Evolutionary conservation across 306 rosid species (phyloP).

Genomic region (Glycine soja): DNA sequence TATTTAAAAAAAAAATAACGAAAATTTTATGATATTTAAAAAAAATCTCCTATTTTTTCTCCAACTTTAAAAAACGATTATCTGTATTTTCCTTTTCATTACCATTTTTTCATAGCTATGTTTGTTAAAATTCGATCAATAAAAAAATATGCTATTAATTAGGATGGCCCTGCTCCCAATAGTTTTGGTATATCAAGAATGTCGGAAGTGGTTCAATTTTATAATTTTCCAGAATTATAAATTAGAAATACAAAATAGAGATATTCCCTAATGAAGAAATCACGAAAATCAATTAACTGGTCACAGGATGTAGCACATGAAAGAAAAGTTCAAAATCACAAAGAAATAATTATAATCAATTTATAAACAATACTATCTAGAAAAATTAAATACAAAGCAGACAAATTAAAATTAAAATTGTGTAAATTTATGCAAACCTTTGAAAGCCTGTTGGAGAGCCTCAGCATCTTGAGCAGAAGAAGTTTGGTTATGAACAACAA

Average conservation of each 20-base stretch:
- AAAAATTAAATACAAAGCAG: not conserved
- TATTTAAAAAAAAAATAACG: no score
- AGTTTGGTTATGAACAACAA: constrained; percentile 48
- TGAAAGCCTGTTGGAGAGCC: constrained; percentile 65
- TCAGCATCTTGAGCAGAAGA: constrained; percentile 70
- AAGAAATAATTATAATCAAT: not conserved
- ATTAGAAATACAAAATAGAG: no score
- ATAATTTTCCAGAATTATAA: no score
- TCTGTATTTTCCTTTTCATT: not conserved
- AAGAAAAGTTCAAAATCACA: not conserved
- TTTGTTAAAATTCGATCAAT: not conserved
- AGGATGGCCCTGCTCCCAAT: not conserved
- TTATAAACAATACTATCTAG: not conserved
- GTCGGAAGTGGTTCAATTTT: no score
- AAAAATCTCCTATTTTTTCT: no score
- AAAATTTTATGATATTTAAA: no score
- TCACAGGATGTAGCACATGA: no score
- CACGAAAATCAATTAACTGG: no score
- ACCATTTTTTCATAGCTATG: not conserved
- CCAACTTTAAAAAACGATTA: not conserved
- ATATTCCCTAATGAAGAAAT: no score
- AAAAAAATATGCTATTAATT: not conserved
- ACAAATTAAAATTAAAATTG: not conserved
- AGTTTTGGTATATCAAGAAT: no score
- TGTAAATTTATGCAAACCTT: constrained; percentile 49